These are phyloP conservation scores for Sporobolomyces phaffii DNA, from an alignment of 768 basidiomycete genomes.

Conservation along the genomic window DNA sequence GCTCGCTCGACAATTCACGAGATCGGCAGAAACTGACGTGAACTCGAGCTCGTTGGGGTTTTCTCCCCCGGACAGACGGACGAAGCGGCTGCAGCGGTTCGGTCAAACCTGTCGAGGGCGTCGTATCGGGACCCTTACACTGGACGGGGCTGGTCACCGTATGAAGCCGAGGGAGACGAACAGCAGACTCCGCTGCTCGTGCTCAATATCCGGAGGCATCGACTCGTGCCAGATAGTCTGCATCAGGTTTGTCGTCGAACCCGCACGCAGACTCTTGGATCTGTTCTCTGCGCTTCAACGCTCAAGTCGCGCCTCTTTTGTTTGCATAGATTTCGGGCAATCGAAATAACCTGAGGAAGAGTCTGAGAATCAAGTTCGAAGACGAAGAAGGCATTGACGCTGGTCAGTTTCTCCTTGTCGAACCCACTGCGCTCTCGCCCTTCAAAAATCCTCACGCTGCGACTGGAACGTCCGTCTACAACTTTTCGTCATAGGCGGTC, in stretches of 20 bases:
- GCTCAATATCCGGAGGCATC: slow-evolving; percentile 11
- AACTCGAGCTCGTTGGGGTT: too few relatives aligned
- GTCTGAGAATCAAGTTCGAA: slow-evolving; percentile 68
- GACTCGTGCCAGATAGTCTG: slow-evolving; percentile 32
- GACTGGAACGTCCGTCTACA: too few relatives aligned
- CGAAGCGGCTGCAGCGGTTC: background rate
- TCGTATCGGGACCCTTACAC: too few relatives aligned
- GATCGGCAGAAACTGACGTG: too few relatives aligned
- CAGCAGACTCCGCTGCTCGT: slow-evolving; percentile 13
- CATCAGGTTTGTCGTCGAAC: slow-evolving; percentile 10
- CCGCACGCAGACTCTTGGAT: too few relatives aligned
- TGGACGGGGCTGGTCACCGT: too few relatives aligned
- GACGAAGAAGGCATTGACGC: slow-evolving; percentile 69
- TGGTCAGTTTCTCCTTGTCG: background rate
- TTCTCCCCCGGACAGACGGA: background rate
- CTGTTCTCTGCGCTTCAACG: background rate
- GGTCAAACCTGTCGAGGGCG: slow-evolving; percentile 7
- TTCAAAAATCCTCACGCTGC: too few relatives aligned
- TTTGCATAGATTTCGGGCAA: slow-evolving; percentile 24
- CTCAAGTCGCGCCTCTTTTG: background rate
- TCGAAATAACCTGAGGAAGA: slow-evolving; percentile 60
- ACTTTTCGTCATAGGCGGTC: slow-evolving; percentile 58
- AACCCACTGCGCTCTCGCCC: too few relatives aligned
- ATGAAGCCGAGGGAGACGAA: too few relatives aligned
- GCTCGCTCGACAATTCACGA: too few relatives aligned